A percentile compares a stretch with the other conserved stretches of the same genome.
Conservation (phyloP, 1,284 basidiomycete genomes). For the Amylostereum chailletii region DNA sequence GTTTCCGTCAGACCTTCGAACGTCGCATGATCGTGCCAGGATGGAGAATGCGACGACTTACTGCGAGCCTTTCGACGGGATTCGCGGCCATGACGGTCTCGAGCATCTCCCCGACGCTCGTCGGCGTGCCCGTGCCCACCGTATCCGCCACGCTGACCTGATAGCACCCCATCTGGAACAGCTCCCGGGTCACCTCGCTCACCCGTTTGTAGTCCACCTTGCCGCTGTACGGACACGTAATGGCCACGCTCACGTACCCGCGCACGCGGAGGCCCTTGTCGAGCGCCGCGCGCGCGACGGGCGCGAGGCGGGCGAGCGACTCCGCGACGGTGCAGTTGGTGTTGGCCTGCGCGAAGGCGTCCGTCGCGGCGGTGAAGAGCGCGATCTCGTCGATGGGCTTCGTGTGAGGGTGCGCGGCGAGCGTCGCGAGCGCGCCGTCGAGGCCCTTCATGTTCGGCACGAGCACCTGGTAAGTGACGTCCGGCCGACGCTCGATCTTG, state of each 20-base stretch:
- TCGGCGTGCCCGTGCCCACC: constrained; percentile 79
- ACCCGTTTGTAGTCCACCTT: constrained; percentile 62
- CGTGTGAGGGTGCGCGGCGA: constrained; percentile 28
- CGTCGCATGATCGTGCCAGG: constrained; percentile 3
- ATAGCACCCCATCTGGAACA: constrained; percentile 90
- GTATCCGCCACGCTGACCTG: constrained; percentile 92
- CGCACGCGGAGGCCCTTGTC: constrained; percentile 66
- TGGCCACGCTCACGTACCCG: constrained; percentile 82
- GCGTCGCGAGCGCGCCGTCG: constrained; percentile 51
- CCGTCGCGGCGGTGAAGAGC: constrained; percentile 85
- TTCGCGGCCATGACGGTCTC: constrained; percentile 60
- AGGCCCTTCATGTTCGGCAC: constrained; percentile 82
- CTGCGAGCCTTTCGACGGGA: constrained; percentile 61
- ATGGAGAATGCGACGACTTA: constrained; percentile 27
- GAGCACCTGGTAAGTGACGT: constrained; percentile 74
- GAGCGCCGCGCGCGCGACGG: constrained; percentile 56
- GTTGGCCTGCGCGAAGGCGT: constrained; percentile 82
- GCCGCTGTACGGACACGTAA: constrained; percentile 84
- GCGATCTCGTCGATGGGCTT: constrained; percentile 78
- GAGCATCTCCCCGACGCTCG: constrained; percentile 58
- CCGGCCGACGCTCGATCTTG: constrained; percentile 41
- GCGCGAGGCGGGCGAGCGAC: constrained; percentile 58
- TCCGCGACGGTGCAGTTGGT: constrained; percentile 73
- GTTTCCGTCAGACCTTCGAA: constrained; percentile 4
- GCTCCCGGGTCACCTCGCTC: constrained; percentile 58